These are phyloP conservation scores for Penicillium sp. DNA, from an alignment of 2,329 filamentous ascomycete genomes.

Conservation along the genomic window DNA sequence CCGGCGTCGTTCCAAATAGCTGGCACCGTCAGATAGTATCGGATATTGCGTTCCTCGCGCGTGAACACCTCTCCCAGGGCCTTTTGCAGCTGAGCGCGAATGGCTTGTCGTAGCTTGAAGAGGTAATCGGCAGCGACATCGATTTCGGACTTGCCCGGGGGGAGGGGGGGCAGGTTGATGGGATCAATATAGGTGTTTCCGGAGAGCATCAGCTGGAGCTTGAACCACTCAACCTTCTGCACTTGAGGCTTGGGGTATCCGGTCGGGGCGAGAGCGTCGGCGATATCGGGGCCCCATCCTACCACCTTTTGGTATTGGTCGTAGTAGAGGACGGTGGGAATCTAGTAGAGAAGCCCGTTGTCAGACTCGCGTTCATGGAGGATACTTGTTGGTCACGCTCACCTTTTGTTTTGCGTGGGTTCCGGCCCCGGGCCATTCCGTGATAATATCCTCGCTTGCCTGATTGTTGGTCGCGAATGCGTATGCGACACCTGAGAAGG, in stretches of 20 bases:
- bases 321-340: conserved; percentile 98
- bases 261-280: conserved; percentile 91
- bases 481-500: conserved; percentile 96
- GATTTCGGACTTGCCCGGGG: conserved; percentile 96
- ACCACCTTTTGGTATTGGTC: conserved; percentile 99
- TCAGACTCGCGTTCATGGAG: background rate
- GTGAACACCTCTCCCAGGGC: conserved; percentile 97
- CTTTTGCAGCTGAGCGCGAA: conserved; percentile 94
- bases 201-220: conserved; percentile 96
- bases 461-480: conserved; percentile 92
- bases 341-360: conserved; percentile 48
- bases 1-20: conserved; percentile 99
- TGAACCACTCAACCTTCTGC: conserved; percentile 99
- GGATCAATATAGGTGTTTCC: conserved; percentile 99
- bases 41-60: conserved; percentile 94
- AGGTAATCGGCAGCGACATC: conserved; percentile 99
- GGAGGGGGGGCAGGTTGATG: conserved; percentile 95
- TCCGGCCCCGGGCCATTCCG: conserved; percentile 96
- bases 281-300: conserved; percentile 98
- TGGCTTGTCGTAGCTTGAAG: conserved; percentile 95
- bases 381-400: conserved; percentile 10
- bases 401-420: conserved; percentile 99
- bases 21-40: conserved; percentile 97
- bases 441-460: conserved; percentile 97
- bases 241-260: conserved; percentile 97